phyloP scores from a whole-genome alignment of 2,329 filamentous ascomycete species.

The Madurella mycetomatis region DNA sequence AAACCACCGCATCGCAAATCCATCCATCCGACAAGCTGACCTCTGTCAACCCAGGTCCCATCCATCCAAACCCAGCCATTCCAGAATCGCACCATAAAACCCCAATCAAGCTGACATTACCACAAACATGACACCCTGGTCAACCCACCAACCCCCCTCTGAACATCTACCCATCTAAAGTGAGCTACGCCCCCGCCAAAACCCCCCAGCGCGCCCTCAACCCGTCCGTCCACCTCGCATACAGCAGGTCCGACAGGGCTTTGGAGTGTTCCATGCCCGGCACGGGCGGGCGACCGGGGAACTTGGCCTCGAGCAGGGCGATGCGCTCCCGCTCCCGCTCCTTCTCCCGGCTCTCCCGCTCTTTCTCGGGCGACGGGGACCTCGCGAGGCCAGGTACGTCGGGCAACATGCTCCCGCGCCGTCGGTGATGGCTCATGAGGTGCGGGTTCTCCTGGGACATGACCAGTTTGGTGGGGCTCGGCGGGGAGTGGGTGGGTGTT shows the following conservation, averaged over 20 bases:
- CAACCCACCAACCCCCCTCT: neutral
- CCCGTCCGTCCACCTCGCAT: constrained; percentile 84
- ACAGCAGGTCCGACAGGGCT: constrained; percentile 84
- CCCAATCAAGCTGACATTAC: neutral
- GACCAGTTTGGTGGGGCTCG: constrained; percentile 61
- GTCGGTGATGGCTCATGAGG: constrained; percentile 69
- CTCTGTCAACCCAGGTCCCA: neutral
- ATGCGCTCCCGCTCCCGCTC: constrained; percentile 32
- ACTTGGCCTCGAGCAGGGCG: constrained; percentile 45
- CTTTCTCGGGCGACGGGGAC: constrained; percentile 33
- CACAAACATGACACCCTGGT: neutral
- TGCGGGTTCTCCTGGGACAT: constrained; percentile 81
- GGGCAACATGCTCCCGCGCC: constrained; percentile 44
- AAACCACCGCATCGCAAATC: neutral
- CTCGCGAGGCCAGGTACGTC: constrained; percentile 21
- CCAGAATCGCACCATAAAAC: neutral
- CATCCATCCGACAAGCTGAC: neutral
- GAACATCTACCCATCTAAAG: too few species aligned
- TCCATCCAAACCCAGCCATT: constrained; percentile 1
- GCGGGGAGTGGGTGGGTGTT: constrained; percentile 27
- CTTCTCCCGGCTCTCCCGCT: constrained; percentile 23
- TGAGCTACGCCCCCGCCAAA: constrained; percentile 26
- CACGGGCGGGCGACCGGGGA: constrained; percentile 49
- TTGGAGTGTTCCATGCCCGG: constrained; percentile 90
- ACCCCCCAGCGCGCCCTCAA: constrained; percentile 66